phyloP scores from a whole-genome alignment of 805 yeast species.

The Ogataea pini region DNA sequence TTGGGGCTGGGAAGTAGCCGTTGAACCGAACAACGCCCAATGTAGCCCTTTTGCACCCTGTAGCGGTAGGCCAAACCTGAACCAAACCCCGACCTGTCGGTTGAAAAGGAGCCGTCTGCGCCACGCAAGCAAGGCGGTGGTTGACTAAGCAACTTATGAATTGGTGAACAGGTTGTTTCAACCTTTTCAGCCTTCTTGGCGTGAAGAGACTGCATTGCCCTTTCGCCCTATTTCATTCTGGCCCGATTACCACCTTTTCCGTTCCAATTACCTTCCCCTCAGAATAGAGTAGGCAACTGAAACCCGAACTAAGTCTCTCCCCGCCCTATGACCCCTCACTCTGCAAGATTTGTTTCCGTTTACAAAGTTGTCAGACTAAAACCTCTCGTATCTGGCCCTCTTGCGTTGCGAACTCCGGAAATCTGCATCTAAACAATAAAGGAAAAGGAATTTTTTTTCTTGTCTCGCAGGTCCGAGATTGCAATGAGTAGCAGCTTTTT shows the following conservation, averaged over 20 bases:
- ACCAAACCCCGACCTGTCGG: too few species aligned
- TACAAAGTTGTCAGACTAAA: background rate
- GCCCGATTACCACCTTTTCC: too few species aligned
- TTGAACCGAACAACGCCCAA: too few species aligned
- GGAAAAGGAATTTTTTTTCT: background rate
- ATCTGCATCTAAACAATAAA: background rate
- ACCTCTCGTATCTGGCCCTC: constrained; percentile 1
- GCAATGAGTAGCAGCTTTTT: background rate
- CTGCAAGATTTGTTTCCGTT: background rate
- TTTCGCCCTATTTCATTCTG: too few species aligned
- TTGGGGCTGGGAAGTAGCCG: too few species aligned
- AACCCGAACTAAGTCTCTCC: background rate
- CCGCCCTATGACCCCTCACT: constrained; percentile 3
- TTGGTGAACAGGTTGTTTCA: too few species aligned
- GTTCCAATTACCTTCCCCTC: too few species aligned
- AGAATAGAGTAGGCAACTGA: background rate
- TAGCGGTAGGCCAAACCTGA: too few species aligned
- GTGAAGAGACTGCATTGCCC: too few species aligned
- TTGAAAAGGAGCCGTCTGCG: background rate
- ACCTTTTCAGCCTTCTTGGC: too few species aligned
- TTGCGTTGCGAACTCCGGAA: background rate
- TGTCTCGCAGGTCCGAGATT: background rate
- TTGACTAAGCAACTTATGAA: too few species aligned
- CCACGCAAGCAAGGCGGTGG: background rate
- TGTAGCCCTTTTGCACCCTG: too few species aligned